phyloP scores from a whole-genome alignment of 1,284 basidiomycete species.

The Somion occarium region DNA sequence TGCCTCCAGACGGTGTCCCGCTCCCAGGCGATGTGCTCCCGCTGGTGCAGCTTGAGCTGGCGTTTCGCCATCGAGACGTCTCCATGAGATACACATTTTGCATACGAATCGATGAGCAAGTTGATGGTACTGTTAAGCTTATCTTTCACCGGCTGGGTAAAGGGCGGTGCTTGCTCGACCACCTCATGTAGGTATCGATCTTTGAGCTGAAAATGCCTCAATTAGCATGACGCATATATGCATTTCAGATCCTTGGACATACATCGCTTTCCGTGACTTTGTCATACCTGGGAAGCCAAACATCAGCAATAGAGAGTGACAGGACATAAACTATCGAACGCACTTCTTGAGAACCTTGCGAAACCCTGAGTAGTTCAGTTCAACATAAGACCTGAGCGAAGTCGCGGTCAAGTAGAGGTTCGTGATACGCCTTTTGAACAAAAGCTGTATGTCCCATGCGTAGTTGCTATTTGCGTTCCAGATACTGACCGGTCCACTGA shows the following conservation, averaged over 20 bases:
- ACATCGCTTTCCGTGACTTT: constrained; percentile 86
- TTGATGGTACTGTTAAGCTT: constrained; percentile 60
- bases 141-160: constrained; percentile 61
- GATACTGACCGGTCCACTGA: constrained; percentile 40
- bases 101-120: constrained; percentile 72
- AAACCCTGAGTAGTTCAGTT: constrained; percentile 93
- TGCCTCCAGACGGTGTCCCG: constrained; percentile 96
- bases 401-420: constrained; percentile 81
- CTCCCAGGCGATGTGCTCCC: constrained; percentile 94
- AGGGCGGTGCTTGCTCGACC: constrained; percentile 71
- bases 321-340: constrained; percentile 20
- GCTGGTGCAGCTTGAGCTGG: constrained; percentile 84
- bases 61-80: constrained; percentile 71
- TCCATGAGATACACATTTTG: constrained; percentile 81
- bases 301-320: constrained; percentile 1
- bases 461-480: constrained; percentile 86
- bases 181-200: constrained; percentile 74
- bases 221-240: neutral
- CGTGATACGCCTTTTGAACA: constrained; percentile 91
- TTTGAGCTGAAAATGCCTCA: constrained; percentile 55
- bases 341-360: constrained; percentile 97
- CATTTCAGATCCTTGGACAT: constrained; percentile 11
- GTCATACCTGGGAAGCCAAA: constrained; percentile 65
- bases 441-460: constrained; percentile 83
- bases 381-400: constrained; percentile 89